A percentile compares a stretch with the other conserved stretches of the same genome.
These are phyloP conservation scores for Lachancea waltii DNA, from an alignment of 805 yeast genomes.

Conservation along the genomic window DNA sequence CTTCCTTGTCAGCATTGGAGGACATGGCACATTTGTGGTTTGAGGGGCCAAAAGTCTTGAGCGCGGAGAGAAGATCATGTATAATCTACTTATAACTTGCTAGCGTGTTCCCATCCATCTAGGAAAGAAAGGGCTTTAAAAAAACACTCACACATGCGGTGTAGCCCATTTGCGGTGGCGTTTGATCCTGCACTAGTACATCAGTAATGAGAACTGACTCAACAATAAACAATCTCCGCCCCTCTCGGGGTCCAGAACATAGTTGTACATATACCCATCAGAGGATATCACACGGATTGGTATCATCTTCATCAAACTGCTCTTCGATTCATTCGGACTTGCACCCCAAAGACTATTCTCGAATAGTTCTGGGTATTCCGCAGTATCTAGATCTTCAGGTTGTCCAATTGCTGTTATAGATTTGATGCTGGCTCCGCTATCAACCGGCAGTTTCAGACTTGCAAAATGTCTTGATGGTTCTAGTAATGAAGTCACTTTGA, in stretches of 20 bases:
- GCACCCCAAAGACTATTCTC: slow-evolving; percentile 7
- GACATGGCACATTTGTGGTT: too few species aligned
- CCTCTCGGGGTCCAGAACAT: slow-evolving; percentile 73
- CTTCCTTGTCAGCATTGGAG: too few species aligned
- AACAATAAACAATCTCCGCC: slow-evolving; percentile 90
- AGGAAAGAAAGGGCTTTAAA: too few species aligned
- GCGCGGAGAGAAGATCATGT: too few species aligned
- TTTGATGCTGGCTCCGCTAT: slow-evolving; percentile 16
- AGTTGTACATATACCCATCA: slow-evolving; percentile 75
- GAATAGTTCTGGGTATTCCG: slow-evolving; percentile 29
- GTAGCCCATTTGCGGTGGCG: too few species aligned
- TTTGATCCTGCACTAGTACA: slow-evolving; percentile 10
- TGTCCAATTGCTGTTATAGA: slow-evolving; percentile 30
- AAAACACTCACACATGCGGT: too few species aligned
- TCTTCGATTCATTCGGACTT: slow-evolving; percentile 3
- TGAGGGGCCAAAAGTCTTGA: too few species aligned
- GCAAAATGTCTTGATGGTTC: slow-evolving; percentile 94
- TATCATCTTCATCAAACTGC: slow-evolving; percentile 31
- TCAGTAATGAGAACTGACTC: slow-evolving; percentile 54
- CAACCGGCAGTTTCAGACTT: slow-evolving; percentile 63
- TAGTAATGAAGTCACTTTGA: slow-evolving; percentile 67
- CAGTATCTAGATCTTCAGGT: slow-evolving; percentile 28
- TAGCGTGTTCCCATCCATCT: too few species aligned
- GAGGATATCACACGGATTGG: slow-evolving; percentile 64
- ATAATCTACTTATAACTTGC: too few species aligned